phyloP scores from a whole-genome alignment of 1,284 basidiomycete species.

The Tilletia walkeri region DNA sequence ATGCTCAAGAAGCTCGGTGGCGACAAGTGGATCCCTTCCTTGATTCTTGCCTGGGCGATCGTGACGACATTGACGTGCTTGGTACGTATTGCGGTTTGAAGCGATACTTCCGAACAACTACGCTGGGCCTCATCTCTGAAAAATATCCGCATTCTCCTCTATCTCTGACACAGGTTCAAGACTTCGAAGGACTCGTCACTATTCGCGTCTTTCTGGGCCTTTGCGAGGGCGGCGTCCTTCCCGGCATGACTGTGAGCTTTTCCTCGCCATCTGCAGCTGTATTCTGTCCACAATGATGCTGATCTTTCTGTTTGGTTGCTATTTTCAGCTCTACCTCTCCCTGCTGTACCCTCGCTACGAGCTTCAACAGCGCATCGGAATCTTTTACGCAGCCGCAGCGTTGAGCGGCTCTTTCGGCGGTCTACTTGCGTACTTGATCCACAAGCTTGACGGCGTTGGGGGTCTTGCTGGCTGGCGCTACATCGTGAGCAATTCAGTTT shows the following conservation, averaged over 20 bases:
- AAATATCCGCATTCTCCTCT: constrained; percentile 27
- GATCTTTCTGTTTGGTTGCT: too few relatives aligned
- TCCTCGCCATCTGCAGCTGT: constrained; percentile 28
- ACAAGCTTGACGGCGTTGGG: constrained; percentile 34
- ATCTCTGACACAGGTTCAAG: constrained; percentile 38
- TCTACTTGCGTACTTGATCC: constrained; percentile 37
- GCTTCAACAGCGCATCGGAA: constrained; percentile 39
- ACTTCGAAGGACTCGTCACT: constrained; percentile 23
- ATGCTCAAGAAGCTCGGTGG: constrained; percentile 49
- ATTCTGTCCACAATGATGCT: too few relatives aligned
- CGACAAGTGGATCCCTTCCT: constrained; percentile 28
- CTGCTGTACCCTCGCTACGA: constrained; percentile 33
- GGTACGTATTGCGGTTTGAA: constrained; percentile 41
- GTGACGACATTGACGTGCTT: constrained; percentile 21
- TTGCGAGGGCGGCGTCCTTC: constrained; percentile 45
- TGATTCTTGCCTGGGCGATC: constrained; percentile 15
- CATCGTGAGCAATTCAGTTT: constrained; percentile 23
- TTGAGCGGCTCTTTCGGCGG: constrained; percentile 32
- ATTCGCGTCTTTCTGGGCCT: constrained; percentile 32
- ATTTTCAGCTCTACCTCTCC: constrained; percentile 30
- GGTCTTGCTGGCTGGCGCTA: constrained; percentile 33
- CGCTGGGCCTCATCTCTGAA: too few relatives aligned
- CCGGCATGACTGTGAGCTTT: constrained; percentile 48
- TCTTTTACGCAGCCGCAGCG: constrained; percentile 34
- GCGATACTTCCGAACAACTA: not conserved